Evolutionary conservation across 1,284 basidiomycete genomes (phyloP), one percentile per base, ranked within the genome.

Genomic region (Ceratobasidium sp.): DNA sequence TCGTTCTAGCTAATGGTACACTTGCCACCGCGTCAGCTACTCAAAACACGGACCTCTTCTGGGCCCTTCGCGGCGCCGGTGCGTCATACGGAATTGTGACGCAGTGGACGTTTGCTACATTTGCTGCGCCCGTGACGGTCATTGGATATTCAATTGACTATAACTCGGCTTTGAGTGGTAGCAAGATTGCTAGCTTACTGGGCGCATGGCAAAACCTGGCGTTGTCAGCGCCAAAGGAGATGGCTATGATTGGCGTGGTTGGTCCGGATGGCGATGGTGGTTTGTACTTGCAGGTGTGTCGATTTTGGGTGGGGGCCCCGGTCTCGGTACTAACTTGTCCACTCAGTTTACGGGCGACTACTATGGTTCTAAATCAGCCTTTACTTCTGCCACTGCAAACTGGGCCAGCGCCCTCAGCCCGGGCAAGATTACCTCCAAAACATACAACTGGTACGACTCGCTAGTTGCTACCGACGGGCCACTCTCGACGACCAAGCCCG

Each of bases 61-160:
- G 82, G 81, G 85, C 82, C 1, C 73, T 86, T 15, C 79, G 84
- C 13, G 85, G 85, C 20, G 85, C 80, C 0, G 85, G 84, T 0
- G 75, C 80, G 10, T 83, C 82, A 66, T 84, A 83, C 78, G 85
- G 84, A 33, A 66, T 79, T 42, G 78, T 79, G 20, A 79, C 78
- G 3, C 56, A 76, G 18, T 79, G 73, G 73, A 77, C 78, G 2
- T 79, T 77, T 70, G 64, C 73, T 1, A 79, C 78, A 10, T 53
- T 77, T 2, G 63, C 78, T 44, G 78, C 78, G 3, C 78, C 78
- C 4, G 7, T 44, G 18, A 63, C 40, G 3, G 56, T 61, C 51
- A 77, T 79, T 51, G 61, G 76, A 4, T 79, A 68, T 26, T 26
- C 77, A 7, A 71, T 79, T 33, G 68, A 68, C 20, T 79, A 51